phyloP scores from a whole-genome alignment of 2,329 filamentous ascomycete genomes.

The Furcasterigmium sp. region DNA sequence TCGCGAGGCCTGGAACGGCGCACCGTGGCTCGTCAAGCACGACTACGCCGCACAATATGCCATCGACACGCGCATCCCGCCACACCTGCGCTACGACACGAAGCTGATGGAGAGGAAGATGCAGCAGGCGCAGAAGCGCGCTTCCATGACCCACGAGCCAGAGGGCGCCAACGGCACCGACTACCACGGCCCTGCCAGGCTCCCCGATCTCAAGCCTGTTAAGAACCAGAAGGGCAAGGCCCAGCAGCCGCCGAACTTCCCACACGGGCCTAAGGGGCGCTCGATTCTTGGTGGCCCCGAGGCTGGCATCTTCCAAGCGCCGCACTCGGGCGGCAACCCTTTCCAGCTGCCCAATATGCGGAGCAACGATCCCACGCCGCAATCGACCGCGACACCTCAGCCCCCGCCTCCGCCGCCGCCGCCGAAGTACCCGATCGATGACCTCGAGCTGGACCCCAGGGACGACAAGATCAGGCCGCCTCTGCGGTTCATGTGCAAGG shows the following conservation, averaged over 20 bases:
- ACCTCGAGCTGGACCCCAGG: slow-evolving; percentile 72
- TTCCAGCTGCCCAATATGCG: slow-evolving; percentile 40
- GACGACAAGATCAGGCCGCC: slow-evolving; percentile 64
- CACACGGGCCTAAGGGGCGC: slow-evolving; percentile 38
- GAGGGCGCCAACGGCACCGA: slow-evolving; percentile 26
- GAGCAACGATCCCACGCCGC: slow-evolving; percentile 37
- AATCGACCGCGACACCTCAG: slow-evolving; percentile 24
- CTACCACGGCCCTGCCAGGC: slow-evolving; percentile 42
- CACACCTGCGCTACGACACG: slow-evolving; percentile 74
- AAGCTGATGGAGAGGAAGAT: slow-evolving; percentile 75
- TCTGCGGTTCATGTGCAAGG: slow-evolving; percentile 70
- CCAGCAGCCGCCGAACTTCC: slow-evolving; percentile 26
- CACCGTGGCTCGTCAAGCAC: slow-evolving; percentile 90
- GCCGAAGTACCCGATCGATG: slow-evolving; percentile 93
- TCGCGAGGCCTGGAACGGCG: slow-evolving; percentile 89
- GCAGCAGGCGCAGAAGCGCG: slow-evolving; percentile 60
- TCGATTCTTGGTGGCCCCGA: slow-evolving; percentile 17
- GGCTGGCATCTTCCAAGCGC: slow-evolving; percentile 31
- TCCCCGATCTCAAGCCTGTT: slow-evolving; percentile 70
- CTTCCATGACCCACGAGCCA: slow-evolving; percentile 20
- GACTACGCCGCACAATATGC: slow-evolving; percentile 79
- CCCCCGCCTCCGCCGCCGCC: slow-evolving; percentile 64
- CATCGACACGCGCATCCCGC: slow-evolving; percentile 81
- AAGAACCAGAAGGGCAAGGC: slow-evolving; percentile 64
- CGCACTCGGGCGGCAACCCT: slow-evolving; percentile 36